Evolutionary conservation across 306 rosid species (phyloP).

Genomic region (Rosa rugosa): DNA sequence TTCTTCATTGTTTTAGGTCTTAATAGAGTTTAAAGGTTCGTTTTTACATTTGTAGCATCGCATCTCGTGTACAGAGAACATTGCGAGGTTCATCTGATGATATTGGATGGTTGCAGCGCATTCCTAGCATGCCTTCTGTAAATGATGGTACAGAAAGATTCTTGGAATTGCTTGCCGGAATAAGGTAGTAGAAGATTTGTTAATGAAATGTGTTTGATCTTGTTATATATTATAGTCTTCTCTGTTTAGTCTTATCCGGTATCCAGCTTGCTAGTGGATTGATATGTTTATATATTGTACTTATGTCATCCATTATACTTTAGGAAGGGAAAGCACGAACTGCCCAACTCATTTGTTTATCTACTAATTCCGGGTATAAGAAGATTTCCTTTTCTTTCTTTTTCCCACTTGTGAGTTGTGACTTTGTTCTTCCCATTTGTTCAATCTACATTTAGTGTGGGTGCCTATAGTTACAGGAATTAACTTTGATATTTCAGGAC

Average conservation of each 20-base stretch:
- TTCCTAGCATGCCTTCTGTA: slow-evolving; percentile 65
- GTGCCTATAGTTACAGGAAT: not conserved
- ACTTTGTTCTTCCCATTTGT: slow-evolving; percentile 15
- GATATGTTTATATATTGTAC: not conserved
- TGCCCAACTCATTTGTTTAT: slow-evolving; percentile 77
- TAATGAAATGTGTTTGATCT: not conserved
- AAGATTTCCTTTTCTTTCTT: slow-evolving; percentile 8
- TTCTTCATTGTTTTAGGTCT: slow-evolving; percentile 10
- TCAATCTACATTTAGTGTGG: slow-evolving; percentile 8
- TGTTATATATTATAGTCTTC: not conserved
- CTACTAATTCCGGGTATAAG: slow-evolving; percentile 70
- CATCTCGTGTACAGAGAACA: slow-evolving; percentile 52
- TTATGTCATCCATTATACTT: slow-evolving; percentile 23
- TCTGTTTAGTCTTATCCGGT: not conserved
- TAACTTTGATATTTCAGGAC: slow-evolving; percentile 52
- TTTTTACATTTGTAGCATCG: slow-evolving; percentile 40
- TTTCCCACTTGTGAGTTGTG: not conserved
- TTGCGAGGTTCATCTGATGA: slow-evolving; percentile 74
- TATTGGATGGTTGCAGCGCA: slow-evolving; percentile 83
- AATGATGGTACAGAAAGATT: slow-evolving; percentile 77
- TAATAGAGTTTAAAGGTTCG: slow-evolving; percentile 3
- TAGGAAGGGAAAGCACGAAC: slow-evolving; percentile 66
- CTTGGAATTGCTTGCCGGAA: slow-evolving; percentile 67
- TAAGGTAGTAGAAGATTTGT: slow-evolving; percentile 43
- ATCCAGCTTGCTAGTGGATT: slow-evolving; percentile 1